A percentile compares a stretch with the other conserved stretches of the same genome.
Conservation (phyloP, 2,329 filamentous ascomycete genomes). For the Ploettnerulaceae sp. region DNA sequence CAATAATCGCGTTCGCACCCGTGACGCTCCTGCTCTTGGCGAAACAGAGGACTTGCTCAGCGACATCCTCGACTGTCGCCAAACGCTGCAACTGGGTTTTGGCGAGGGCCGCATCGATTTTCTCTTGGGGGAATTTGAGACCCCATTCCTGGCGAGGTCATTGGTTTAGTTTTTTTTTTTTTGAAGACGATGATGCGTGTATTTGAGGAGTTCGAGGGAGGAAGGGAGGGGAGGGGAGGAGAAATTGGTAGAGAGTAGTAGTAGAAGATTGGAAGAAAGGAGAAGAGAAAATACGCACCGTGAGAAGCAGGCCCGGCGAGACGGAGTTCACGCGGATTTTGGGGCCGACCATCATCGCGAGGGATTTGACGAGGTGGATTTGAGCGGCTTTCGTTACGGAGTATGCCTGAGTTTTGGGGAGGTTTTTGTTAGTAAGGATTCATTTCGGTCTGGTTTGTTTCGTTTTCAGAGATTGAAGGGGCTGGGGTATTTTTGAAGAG, state of each 20-base stretch:
- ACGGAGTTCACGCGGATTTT: conserved; percentile 54
- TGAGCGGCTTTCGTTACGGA: conserved; percentile 77
- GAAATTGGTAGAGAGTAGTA: too few species aligned
- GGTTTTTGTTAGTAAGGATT: too few species aligned
- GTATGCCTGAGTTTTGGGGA: conserved; percentile 52
- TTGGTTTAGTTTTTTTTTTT: too few species aligned
- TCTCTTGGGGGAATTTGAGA: conserved; percentile 20
- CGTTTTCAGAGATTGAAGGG: too few species aligned
- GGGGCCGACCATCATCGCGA: conserved; percentile 49
- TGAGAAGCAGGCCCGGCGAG: conserved; percentile 42
- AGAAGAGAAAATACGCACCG: too few species aligned
- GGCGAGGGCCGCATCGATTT: conserved; percentile 17
- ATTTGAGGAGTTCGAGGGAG: too few species aligned
- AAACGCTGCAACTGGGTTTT: conserved; percentile 22
- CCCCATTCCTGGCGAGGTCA: too few species aligned
- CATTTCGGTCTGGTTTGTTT: too few species aligned
- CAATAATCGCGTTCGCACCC: conserved; percentile 48
- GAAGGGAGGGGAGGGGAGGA: too few species aligned
- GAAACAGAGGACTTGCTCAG: conserved; percentile 48
- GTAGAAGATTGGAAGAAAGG: too few species aligned
- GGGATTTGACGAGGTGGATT: conserved; percentile 51
- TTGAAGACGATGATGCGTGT: too few species aligned
- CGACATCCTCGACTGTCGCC: conserved; percentile 41
- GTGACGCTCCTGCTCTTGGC: conserved; percentile 46
- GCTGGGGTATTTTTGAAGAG: not conserved